Base-by-base conservation (phyloP, 345 rosid species). In the Draba incana region DNA sequence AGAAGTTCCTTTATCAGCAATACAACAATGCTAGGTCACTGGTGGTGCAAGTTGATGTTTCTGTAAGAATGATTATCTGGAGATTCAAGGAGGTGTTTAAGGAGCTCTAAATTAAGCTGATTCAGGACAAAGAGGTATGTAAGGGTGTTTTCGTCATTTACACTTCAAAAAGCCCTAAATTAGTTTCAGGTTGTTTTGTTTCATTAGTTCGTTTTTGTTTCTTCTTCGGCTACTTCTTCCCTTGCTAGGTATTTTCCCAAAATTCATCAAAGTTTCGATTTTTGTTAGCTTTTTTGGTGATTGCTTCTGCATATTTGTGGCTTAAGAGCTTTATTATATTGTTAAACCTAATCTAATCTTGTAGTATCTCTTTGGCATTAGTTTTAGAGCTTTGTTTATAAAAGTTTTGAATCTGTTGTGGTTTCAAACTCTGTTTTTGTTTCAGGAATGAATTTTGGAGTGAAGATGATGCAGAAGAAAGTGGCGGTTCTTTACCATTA, bases 401-500 rank as follows among this genome's bases (percentile, higher is more conserved):
- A 35, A 35, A 14, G 10, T 41, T 15, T 51, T 70, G 58, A 47
- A 7, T 15, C 39, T 69, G 6, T 38, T 14, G 23, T 42, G 42
- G 1, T 20, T 25, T 24, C 3, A 60, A 20, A 10, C 1, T 0
- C 13, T 50, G 5, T 44, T 59, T 53, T 53, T 38, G 27, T 53
- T 54, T 61, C 39, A 75, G 78, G 69, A 20, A 68, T 62, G 74
- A 75, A 30, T 41, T 8, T 62, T 23, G 74, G 60, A 51, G 46
- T 55, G 60, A 69, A 69, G 38, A 75, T 68, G 78, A 16, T 59
- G 57, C 57, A 70, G 76, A 83, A 74, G 75, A 84, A 74, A 59
- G 9, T 86, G 20, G 92, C 88, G 1, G 84, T 87, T 10, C 79
- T 89, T 4, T 89, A 85, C 75, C 92, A 89, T 74, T 86, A 85